Base-by-base conservation (phyloP, 78 protist species). In the Cavenderia fasciculata region DNA sequence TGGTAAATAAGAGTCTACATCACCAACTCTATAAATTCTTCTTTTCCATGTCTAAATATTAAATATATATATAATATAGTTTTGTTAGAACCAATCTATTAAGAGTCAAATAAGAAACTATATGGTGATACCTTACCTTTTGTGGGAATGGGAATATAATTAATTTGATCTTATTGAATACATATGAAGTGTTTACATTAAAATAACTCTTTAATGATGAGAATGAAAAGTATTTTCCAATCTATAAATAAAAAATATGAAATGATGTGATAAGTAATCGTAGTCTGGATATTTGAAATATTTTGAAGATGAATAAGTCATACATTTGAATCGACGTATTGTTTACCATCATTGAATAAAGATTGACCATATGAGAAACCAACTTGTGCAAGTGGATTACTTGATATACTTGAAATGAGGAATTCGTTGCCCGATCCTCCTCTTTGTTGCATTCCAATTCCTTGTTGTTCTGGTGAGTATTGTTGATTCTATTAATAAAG, bases 141-240 rank as follows among this genome's bases (percentile, higher is more conserved):
- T 94, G 96, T 34, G 69, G n/a, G 25, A 75, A 93, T 23, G 98
- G 98, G 72, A 95, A 57, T 11, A 87, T 5, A n/a, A 96, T 16
- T 7, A 87, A 25, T 23, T 78, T 86, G 25, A 95, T 65, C 73
- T 96, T 96, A 44, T 74, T 66, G 25, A 94, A 57, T 34, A 96
- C 96, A 75, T 95, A 96, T 19, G 74, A 21, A 49, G 92, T 92
- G 66, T 82, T 93, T 57, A 96, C 96, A 59, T 46, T 54, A 68
- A 96, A 96, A 74, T 96, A 96, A 14, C 68, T 49, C 46, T 87
- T 87, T 31, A 82, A 68, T 41, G 90, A 54, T 56, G 90, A 82
- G 47, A 82, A 82, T 82, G 90, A 82, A 44, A 82, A 27, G 54
- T 82, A 82, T 68, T 82, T 82, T 52, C 90, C 90, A 82, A 82